Percentiles rank a stretch among this genome's conserved stretches.
These are phyloP conservation scores for Clarireedia paspali DNA, from an alignment of 2,329 filamentous ascomycete genomes.

Conservation along the genomic window DNA sequence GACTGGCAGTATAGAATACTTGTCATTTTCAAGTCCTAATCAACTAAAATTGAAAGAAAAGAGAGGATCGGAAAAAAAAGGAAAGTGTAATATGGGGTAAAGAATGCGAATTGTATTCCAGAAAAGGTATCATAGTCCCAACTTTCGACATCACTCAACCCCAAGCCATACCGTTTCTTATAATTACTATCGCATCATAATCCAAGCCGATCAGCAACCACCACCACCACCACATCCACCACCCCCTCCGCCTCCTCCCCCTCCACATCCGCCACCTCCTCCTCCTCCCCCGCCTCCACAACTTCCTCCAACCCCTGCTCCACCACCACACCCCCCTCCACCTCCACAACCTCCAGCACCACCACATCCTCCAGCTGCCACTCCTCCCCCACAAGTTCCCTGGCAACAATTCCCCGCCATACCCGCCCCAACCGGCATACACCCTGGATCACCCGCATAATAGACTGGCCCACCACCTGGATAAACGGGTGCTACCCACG, in stretches of 20 bases:
- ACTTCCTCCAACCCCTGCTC: slow-evolving; percentile 6
- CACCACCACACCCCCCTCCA: slow-evolving; percentile 2
- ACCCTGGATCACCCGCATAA: slow-evolving; percentile 36
- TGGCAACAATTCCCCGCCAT: slow-evolving; percentile 35
- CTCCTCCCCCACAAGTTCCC: slow-evolving; percentile 41
- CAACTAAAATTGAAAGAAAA: no score
- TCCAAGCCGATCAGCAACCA: not conserved
- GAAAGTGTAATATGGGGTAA: no score
- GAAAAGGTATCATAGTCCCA: no score
- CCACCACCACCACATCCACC: not conserved
- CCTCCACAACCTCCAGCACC: slow-evolving; percentile 24
- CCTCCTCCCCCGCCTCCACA: not conserved
- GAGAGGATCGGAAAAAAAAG: no score
- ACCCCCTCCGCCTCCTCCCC: not conserved
- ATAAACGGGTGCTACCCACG: slow-evolving; percentile 35
- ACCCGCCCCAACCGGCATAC: slow-evolving; percentile 30
- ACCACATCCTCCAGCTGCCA: slow-evolving; percentile 35
- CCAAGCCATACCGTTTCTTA: no score
- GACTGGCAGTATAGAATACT: no score
- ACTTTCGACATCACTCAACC: no score
- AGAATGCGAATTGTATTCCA: no score
- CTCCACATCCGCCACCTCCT: not conserved
- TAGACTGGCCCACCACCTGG: slow-evolving; percentile 37
- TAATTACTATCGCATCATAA: not conserved
- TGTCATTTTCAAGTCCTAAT: no score